These are phyloP conservation scores for Dittrichia graveolens DNA, from an alignment of 129 eudicot genomes.

Conservation along the genomic window DNA sequence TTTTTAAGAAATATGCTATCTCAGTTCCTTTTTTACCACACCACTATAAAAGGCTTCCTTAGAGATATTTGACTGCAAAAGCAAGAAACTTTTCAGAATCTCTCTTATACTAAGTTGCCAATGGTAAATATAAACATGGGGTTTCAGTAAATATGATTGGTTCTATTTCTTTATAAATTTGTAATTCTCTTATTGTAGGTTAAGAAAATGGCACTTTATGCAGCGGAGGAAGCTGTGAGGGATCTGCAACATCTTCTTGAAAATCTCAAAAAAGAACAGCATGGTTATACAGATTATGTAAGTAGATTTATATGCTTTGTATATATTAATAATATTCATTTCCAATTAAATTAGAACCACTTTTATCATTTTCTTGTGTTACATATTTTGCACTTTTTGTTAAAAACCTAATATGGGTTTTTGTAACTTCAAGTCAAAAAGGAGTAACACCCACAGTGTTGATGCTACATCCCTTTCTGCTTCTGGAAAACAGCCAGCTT, in stretches of 20 bases:
- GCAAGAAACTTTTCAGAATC: neutral
- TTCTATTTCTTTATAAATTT: neutral
- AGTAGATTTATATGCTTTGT: neutral
- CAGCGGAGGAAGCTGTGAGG: slow-evolving; percentile 30
- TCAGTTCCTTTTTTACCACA: neutral
- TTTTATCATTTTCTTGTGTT: neutral
- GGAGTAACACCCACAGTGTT: neutral
- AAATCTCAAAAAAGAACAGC: slow-evolving; percentile 1
- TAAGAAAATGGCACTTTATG: slow-evolving; percentile 42
- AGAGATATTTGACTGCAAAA: neutral
- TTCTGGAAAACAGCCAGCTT: neutral
- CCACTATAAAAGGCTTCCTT: neutral
- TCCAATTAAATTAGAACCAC: too few relatives aligned
- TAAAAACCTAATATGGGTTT: neutral
- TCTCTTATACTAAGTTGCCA: neutral
- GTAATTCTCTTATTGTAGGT: slow-evolving; percentile 26
- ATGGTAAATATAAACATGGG: neutral
- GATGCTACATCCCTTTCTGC: neutral
- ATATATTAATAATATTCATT: too few relatives aligned
- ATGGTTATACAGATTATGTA: neutral
- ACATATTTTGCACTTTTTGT: neutral
- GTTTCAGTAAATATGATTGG: neutral
- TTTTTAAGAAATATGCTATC: neutral
- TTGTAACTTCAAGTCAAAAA: neutral
- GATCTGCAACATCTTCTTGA: neutral